Evolutionary conservation across 2,329 filamentous ascomycete species (phyloP).

Genomic region (Sporothrix sp.): DNA sequence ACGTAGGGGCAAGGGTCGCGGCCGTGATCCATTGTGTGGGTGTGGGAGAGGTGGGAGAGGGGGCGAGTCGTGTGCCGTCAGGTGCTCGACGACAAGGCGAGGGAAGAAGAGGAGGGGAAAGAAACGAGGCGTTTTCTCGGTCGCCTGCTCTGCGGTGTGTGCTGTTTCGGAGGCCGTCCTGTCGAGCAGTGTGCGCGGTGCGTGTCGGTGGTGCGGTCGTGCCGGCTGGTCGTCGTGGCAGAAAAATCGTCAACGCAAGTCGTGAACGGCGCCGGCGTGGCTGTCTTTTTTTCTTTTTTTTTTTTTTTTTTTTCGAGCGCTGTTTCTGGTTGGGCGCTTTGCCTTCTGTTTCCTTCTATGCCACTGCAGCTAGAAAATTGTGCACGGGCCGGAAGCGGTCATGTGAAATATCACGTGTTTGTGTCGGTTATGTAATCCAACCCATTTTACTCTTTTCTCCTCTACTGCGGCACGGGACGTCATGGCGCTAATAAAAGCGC

Average conservation of each 20-base stretch:
- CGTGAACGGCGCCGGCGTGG: not conserved
- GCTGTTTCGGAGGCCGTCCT: not conserved
- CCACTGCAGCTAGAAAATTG: slow-evolving; percentile 8
- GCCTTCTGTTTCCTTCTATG: slow-evolving; percentile 6
- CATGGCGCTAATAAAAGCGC: too few relatives aligned
- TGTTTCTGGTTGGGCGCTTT: not conserved
- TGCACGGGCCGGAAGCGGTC: not conserved
- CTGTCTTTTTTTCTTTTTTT: not conserved
- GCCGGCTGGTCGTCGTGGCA: not conserved
- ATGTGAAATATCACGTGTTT: not conserved
- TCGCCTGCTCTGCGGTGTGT: not conserved
- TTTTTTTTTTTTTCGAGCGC: not conserved
- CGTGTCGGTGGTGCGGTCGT: too few relatives aligned
- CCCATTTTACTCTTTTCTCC: too few relatives aligned
- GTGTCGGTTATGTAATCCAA: not conserved
- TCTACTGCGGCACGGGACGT: too few relatives aligned
- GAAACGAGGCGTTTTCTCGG: not conserved
- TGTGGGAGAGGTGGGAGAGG: not conserved
- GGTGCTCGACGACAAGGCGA: too few relatives aligned
- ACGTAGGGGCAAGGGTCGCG: slow-evolving; percentile 97
- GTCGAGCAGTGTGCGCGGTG: not conserved
- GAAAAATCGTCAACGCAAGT: not conserved
- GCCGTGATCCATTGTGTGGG: slow-evolving; percentile 70
- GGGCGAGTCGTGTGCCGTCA: too few relatives aligned
- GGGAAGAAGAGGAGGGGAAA: not conserved